Evolutionary conservation across 441 rosid genomes (phyloP).

Genomic region (Gossypium schwendimanii): DNA sequence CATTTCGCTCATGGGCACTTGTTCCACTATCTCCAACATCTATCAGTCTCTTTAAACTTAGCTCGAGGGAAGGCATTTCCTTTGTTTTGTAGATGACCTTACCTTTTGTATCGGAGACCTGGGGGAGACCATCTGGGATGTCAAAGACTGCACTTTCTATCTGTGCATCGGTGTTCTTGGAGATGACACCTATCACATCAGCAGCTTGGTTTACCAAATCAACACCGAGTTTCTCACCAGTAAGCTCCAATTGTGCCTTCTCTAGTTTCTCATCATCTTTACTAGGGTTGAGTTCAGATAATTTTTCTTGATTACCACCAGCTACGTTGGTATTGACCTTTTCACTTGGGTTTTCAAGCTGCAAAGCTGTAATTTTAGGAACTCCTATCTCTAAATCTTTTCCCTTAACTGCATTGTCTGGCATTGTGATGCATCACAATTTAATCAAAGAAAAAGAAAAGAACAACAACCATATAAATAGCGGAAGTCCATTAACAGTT

Average conservation of each 20-base stretch:
- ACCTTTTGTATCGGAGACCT: slow-evolving; percentile 18
- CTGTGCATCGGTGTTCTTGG: slow-evolving; percentile 17
- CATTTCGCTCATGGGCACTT: slow-evolving; percentile 26
- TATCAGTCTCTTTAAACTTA: slow-evolving; percentile 33
- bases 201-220: slow-evolving; percentile 24
- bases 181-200: slow-evolving; percentile 14
- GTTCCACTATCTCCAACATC: slow-evolving; percentile 23
- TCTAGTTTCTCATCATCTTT: slow-evolving; percentile 22
- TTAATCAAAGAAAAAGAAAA: slow-evolving; percentile 12
- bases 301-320: slow-evolving; percentile 18
- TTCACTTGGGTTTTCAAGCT: slow-evolving; percentile 20
- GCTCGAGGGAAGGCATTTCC: slow-evolving; percentile 31
- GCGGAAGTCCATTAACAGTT: slow-evolving; percentile 10
- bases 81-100: slow-evolving; percentile 16
- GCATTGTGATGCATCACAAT: slow-evolving; percentile 6
- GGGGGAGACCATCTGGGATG: slow-evolving; percentile 20
- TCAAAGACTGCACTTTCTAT: slow-evolving; percentile 20
- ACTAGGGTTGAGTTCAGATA: slow-evolving; percentile 11
- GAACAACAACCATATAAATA: background rate
- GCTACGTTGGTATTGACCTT: slow-evolving; percentile 5
- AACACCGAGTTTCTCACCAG: slow-evolving; percentile 20
- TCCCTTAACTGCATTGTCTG: slow-evolving; percentile 25
- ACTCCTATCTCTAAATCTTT: slow-evolving; percentile 29
- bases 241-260: slow-evolving; percentile 17
- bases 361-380: slow-evolving; percentile 23